phyloP scores from a whole-genome alignment of 495 filamentous ascomycete genomes.

The Parathielavia hyrcaniae region DNA sequence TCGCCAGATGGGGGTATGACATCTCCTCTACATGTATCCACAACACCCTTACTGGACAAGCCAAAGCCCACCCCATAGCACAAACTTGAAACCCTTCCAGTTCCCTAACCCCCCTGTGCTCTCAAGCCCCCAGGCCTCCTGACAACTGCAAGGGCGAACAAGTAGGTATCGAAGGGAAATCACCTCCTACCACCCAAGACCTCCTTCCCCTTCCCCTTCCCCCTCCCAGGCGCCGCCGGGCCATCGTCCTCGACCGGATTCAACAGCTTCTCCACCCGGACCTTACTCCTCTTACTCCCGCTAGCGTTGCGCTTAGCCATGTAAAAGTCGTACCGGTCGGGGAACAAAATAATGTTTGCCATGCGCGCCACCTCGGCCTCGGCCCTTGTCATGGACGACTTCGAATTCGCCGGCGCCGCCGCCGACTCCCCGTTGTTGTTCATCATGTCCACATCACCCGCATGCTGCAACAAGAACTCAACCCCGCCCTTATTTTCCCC shows the following conservation, averaged over 20 bases:
- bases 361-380: conserved; percentile 45
- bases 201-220: background rate
- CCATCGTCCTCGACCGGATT: background rate
- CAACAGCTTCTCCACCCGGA: conserved; percentile 5
- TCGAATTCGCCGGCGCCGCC: background rate
- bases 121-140: background rate
- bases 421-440: conserved; percentile 24
- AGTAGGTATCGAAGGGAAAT: no score
- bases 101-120: background rate
- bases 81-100: background rate
- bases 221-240: background rate
- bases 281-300: conserved; percentile 13
- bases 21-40: background rate
- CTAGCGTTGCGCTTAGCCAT: conserved; percentile 27
- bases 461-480: no score
- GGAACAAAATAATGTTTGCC: conserved; percentile 48
- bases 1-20: background rate
- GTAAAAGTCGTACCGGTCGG: conserved; percentile 47
- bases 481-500: no score
- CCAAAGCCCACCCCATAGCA: background rate
- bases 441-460: conserved; percentile 16
- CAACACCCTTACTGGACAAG: background rate
- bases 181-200: background rate
- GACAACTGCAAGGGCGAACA: background rate
- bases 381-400: conserved; percentile 29